Evolutionary conservation across 805 yeast species (phyloP), one percentile per base, ranked within the genome.

Genomic region (Debaryomyces tyrocola): DNA sequence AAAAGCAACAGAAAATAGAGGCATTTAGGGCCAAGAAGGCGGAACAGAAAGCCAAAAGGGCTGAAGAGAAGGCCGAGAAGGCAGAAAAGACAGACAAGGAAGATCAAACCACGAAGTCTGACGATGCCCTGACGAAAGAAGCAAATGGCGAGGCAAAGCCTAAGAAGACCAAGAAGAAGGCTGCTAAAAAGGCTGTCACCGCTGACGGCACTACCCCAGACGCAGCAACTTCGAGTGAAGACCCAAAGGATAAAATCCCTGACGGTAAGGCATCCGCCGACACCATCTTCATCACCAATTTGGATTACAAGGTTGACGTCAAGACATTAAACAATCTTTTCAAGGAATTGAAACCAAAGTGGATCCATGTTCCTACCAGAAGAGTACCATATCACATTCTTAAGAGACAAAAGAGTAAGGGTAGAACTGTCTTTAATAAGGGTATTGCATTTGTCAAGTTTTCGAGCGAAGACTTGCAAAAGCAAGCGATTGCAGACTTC

Each of bases 371-470:
- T 20, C 89, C 90, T 46, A 64, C 72, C 40, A 74, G 77, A 53
- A 70, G 65, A 35, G 63, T 80, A 15, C 79, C 84, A 14, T 63
- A 58, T 41, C 65, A 63, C 43, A 56, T 79, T 20, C 66, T 74
- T 50, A 68, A 70, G 57, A 70, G 69, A 52, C 66, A 77, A 46
- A 72, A 70, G 56, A 73, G 67, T 33, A 66, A 69, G 47, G 78
- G 79, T 40, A 75, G 50, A 67, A 66, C 50, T 15, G 67, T 80
- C 45, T 75, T 69, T 57, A 80, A 80, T 57, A 80, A 79, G 59
- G 90, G 90, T 37, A 80, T 79, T 63, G 87, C 85, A 4, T 80
- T 85, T 59, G 79, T 83, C 52, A 78, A 78, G 52, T 82, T 84
- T 53, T 73, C 79, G 41, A 68, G 75, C 48, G 80, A 83, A 53